Evolutionary conservation across 1,139 yeast species (phyloP), one percentile per base, ranked within the genome.

Genomic region (Pichia sp.): DNA sequence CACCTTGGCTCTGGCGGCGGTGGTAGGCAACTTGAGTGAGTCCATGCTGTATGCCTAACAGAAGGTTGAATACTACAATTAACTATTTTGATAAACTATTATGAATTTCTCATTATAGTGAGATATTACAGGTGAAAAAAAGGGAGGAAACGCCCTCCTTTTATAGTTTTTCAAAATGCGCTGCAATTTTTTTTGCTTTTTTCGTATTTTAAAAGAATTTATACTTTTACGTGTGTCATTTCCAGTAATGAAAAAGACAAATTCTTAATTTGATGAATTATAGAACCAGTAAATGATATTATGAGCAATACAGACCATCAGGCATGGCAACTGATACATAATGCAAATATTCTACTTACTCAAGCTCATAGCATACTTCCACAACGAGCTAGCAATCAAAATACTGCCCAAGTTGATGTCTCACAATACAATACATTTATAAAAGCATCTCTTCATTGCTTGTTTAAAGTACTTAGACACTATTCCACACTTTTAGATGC

Each of bases 1-100:
- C 40, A 81, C 85, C 64, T 79, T 80, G 10, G 92, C 92, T 63
- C 81, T 81, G 18, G 86, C 87, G n/a, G 92, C 88, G 34, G 86
- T 83, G 30, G 86, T 81, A 51, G 92, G 92, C 57, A 83, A 76
- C 56, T 83, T 80, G 55, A 83, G 74, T 38, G 90, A 80, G 63
- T 84, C 89, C 90, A 83, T 83, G 40, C 27, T 42, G 44, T 59
- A 3, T 37, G 40, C 18, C 18, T 18, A 18, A 18, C 18, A 18
- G 18, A 18, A 18, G 18, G 18, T 18, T 18, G 18, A 18, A 18
- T 18, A 18, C 18, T 18, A 18, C 18, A 18, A 18, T 18, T 18
- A 18, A 18, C 18, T 18, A 18, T 18, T 18, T 18, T 18, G 18
- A 18, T 18, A 18, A 18, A 18, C 18, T 18, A 18, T 18, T 18